A percentile compares a stretch with the other conserved stretches of the same genome.
Conservation (phyloP, 2,329 filamentous ascomycete genomes). For the Helotiales sp. region DNA sequence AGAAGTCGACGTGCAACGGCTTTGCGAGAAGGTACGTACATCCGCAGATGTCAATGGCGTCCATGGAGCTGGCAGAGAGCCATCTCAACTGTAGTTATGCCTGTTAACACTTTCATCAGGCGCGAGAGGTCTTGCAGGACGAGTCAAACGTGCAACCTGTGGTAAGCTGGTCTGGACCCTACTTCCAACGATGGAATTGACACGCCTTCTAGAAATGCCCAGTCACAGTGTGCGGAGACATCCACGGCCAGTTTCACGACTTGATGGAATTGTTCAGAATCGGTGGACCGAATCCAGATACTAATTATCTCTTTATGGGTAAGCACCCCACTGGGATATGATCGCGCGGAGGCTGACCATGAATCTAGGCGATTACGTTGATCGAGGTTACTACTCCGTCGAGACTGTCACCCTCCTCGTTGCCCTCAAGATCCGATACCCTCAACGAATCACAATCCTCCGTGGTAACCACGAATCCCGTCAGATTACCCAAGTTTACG, state of each 20-base stretch:
- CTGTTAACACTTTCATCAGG: constrained; percentile 51
- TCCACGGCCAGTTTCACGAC: constrained; percentile 98
- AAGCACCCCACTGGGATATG: constrained; percentile 57
- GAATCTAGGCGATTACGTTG: constrained; percentile 85
- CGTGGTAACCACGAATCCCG: constrained; percentile 98
- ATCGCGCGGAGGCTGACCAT: constrained; percentile 19
- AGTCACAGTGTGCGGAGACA: constrained; percentile 97
- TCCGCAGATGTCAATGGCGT: constrained; percentile 21
- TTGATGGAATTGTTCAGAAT: constrained; percentile 99
- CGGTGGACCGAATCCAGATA: constrained; percentile 95
- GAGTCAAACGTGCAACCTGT: constrained; percentile 99
- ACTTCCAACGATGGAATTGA: background rate
- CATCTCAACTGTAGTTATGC: constrained; percentile 4
- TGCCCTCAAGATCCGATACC: constrained; percentile 96
- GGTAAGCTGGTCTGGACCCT: constrained; percentile 46
- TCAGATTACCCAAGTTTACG: constrained; percentile 98
- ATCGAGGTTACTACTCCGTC: constrained; percentile 97
- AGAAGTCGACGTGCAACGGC: constrained; percentile 89
- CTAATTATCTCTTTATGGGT: constrained; percentile 99
- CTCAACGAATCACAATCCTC: constrained; percentile 95
- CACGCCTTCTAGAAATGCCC: constrained; percentile 76
- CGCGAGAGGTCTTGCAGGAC: constrained; percentile 92
- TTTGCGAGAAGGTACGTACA: constrained; percentile 88
- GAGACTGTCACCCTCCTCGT: constrained; percentile 97
- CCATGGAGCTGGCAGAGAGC: constrained; percentile 3